Conservation (phyloP, 441 rosid species). For the Hura crepitans region DNA sequence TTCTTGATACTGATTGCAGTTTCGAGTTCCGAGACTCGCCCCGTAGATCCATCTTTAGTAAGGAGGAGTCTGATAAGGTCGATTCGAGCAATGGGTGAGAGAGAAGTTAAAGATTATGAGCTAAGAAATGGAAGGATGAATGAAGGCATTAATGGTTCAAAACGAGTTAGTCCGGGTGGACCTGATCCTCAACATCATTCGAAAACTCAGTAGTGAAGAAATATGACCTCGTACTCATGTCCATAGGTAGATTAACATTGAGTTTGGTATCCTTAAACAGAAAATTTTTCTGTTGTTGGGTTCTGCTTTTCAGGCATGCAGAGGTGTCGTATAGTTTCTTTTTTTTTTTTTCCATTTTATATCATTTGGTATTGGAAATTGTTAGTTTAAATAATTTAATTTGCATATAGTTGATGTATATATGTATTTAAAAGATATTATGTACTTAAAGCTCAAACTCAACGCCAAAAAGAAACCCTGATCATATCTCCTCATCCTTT, state of each 20-base stretch:
- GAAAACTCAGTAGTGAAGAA: slow-evolving; percentile 18
- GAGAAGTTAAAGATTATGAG: slow-evolving; percentile 9
- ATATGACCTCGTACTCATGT: background rate
- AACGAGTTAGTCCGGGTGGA: slow-evolving; percentile 43
- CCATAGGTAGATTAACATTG: background rate
- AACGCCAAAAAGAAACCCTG: too few relatives aligned
- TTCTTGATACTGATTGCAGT: slow-evolving; percentile 27
- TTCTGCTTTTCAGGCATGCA: background rate
- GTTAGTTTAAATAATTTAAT: too few relatives aligned
- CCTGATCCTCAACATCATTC: slow-evolving; percentile 46
- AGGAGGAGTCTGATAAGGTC: slow-evolving; percentile 24
- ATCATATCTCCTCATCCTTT: too few relatives aligned
- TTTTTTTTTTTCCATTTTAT: too few relatives aligned
- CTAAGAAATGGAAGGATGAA: slow-evolving; percentile 12
- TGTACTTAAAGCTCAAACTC: too few relatives aligned
- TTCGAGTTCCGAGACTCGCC: slow-evolving; percentile 27
- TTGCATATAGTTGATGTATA: background rate
- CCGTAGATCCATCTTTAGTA: slow-evolving; percentile 14
- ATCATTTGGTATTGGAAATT: too few relatives aligned
- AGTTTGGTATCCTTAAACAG: background rate
- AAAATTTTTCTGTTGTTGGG: background rate
- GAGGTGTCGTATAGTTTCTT: background rate
- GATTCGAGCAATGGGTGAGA: slow-evolving; percentile 20
- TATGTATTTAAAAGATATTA: too few relatives aligned
- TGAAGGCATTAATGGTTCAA: slow-evolving; percentile 11